phyloP scores from a whole-genome alignment of 225 moss, liverwort and hornwort species.

The Climacium dendroides region DNA sequence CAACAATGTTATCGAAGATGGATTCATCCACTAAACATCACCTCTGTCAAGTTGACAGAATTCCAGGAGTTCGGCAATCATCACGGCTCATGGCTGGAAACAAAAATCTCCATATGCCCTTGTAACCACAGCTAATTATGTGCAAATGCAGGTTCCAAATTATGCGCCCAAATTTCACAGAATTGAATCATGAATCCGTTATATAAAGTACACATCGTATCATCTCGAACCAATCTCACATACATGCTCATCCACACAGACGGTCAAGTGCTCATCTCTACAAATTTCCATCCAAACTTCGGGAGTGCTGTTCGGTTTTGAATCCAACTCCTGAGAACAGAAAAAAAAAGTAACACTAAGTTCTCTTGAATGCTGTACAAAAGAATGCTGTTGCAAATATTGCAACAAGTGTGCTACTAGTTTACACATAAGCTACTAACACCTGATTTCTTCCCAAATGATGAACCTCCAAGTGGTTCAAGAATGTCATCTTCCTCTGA shows the following conservation, averaged over 20 bases:
- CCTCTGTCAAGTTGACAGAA: background rate
- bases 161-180: too few species aligned
- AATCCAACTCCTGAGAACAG: background rate
- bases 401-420: background rate
- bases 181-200: too few species aligned
- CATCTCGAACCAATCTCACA: background rate
- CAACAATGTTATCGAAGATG: too few species aligned
- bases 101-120: background rate
- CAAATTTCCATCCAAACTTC: background rate
- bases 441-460: background rate
- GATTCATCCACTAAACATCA: background rate
- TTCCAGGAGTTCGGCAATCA: background rate
- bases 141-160: background rate
- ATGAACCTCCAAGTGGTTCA: background rate
- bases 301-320: background rate
- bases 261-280: background rate
- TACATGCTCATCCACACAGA: background rate
- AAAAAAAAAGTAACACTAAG: background rate
- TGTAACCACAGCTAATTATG: rapidly evolving
- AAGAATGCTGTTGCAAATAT: background rate
- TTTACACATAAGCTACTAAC: background rate
- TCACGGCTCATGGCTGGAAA: background rate
- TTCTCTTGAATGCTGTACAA: background rate
- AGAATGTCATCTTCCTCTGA: background rate
- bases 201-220: too few species aligned